A percentile compares a stretch with the other conserved stretches of the same genome.
Evolutionary conservation across 2,329 filamentous ascomycete genomes (phyloP).

Genomic region (Cytospora schulzeri): DNA sequence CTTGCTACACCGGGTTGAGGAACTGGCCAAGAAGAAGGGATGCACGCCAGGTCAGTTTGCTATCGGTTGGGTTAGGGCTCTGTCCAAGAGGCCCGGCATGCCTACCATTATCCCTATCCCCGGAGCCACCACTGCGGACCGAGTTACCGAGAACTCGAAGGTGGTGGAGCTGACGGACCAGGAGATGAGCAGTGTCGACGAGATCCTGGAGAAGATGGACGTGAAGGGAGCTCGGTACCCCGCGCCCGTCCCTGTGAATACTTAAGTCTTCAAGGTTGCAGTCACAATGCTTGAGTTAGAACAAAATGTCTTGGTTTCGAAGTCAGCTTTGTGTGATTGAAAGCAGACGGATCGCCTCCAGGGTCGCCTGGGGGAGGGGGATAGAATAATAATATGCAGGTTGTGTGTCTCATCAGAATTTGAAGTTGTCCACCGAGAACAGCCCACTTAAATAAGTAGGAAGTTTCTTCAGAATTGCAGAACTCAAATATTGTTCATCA

Average conservation of each 20-base stretch:
- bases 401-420: constrained; percentile 23
- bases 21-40: constrained; percentile 60
- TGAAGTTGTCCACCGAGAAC: constrained; percentile 26
- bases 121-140: constrained; percentile 58
- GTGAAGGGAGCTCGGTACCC: constrained; percentile 53
- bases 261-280: constrained; percentile 33
- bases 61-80: constrained; percentile 61
- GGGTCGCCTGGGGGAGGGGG: too few relatives aligned
- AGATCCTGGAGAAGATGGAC: constrained; percentile 50
- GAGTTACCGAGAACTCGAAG: constrained; percentile 63
- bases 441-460: constrained; percentile 3
- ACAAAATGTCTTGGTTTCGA: background rate
- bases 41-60: constrained; percentile 66
- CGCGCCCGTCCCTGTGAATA: constrained; percentile 39
- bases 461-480: constrained; percentile 30
- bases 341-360: background rate
- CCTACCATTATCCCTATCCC: constrained; percentile 67
- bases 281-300: background rate
- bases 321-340: background rate
- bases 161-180: constrained; percentile 50
- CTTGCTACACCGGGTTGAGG: constrained; percentile 59
- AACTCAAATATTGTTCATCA: constrained; percentile 29
- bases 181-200: constrained; percentile 55
- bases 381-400: background rate
- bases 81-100: constrained; percentile 54